These are phyloP conservation scores for Metschnikowia shivogae DNA, from an alignment of 805 yeast species.

Conservation along the genomic window DNA sequence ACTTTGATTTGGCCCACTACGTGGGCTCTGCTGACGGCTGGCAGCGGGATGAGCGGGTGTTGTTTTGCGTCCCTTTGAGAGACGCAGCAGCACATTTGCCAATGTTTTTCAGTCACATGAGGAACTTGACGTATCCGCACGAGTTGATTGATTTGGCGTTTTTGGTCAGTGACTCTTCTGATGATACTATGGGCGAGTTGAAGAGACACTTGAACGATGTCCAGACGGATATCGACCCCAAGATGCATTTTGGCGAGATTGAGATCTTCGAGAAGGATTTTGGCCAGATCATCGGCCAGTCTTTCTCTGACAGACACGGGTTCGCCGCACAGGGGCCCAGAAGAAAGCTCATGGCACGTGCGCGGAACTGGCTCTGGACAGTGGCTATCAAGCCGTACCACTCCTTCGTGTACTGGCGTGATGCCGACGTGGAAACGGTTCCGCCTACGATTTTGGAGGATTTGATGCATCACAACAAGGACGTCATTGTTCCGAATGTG, in stretches of 20 bases:
- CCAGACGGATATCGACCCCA: constrained; percentile 60
- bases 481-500: constrained; percentile 91
- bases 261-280: constrained; percentile 90
- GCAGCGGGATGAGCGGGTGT: constrained; percentile 72
- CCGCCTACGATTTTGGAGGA: constrained; percentile 86
- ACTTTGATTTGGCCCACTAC: constrained; percentile 67
- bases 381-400: constrained; percentile 89
- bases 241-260: constrained; percentile 73
- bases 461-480: constrained; percentile 85
- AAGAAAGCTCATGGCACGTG: constrained; percentile 91
- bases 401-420: constrained; percentile 96
- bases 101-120: constrained; percentile 81
- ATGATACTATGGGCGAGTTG: constrained; percentile 74
- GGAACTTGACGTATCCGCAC: constrained; percentile 81
- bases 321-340: constrained; percentile 95
- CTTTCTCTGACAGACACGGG: constrained; percentile 90
- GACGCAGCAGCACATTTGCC: constrained; percentile 90
- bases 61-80: constrained; percentile 85
- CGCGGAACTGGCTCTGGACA: constrained; percentile 88
- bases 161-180: constrained; percentile 85
- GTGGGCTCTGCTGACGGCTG: constrained; percentile 70
- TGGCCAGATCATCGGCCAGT: constrained; percentile 90
- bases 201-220: constrained; percentile 52
- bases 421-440: constrained; percentile 91
- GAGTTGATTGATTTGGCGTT: constrained; percentile 78